Base-by-base conservation (phyloP, 345 rosid species). In the Pistacia vera region DNA sequence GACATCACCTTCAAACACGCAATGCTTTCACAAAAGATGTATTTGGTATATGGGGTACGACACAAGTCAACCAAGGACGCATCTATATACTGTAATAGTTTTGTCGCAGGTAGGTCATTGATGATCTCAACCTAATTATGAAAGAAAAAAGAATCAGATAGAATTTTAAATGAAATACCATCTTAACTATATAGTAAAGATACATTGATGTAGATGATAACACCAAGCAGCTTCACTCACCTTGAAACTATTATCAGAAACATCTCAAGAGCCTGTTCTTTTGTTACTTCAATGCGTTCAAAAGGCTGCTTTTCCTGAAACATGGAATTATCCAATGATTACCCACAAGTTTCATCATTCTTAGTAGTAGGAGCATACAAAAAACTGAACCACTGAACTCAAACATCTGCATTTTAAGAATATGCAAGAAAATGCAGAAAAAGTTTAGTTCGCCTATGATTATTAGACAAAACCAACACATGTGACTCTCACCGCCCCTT, bases 21-120 rank as follows among this genome's bases (percentile, higher is more conserved):
- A 87, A 96, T 75, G 97, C 98, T 85, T 97, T 94, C 54, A 88
- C 99, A 79, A 91, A 97, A 28, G 99, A 92, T 72, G 99, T 97
- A 79, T 87, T 97, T 30, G 99, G 99, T 84, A 97, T 97, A 84
- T 97, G 99, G 65, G 99, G 99, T 56, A 77, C 99, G 98, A 76
- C 99, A 97, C 74, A 97, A 81, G 84, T 97, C 99, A 59, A 94
- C 94, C 86, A 94, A 81, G 54, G 97, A 97, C 99, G 72, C 99
- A 97, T 86, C 99, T 86, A 79, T 94, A 97, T 49, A 97, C 98
- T 6, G 98, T 94, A 79, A 94, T 94, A 70, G 97, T 94, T 81
- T 94, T 91, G 86, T 92, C 97, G 2, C 89, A 70, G 98, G 94
- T 80, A 97, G 90, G 55, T 85, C 97, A 2, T 79, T 89, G 83